Base-by-base conservation (phyloP, 306 rosid genomes). In the Inga laurina region DNA sequence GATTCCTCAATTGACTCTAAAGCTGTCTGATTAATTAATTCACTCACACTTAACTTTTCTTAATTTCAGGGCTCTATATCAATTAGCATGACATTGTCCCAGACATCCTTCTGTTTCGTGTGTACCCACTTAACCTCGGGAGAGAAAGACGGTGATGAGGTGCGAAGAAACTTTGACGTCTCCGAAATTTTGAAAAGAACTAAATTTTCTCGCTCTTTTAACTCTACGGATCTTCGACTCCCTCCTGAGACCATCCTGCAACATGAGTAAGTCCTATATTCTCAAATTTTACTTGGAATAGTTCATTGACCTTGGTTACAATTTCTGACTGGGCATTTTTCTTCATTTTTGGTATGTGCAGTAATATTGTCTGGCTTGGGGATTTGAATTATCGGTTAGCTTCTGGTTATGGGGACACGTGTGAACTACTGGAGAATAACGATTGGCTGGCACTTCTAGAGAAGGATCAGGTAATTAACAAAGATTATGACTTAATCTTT, bases 41-140 rank as follows among this genome's bases (percentile, higher is more conserved):
- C 43, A 65, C 11, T 65, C 10, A 65, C 35, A 24, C 37, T 27
- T 65, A 1, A 4, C n/a, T 57, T 56, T 78, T 0, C 0, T 59
- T 39, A 24, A 19, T 82, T 45, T 65, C 80, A 96, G 99, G 99
- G 99, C 57, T 92, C 99, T 7, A 84, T 90, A 76, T 94, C 99
- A 32, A 91, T 94, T 21, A 92, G 98, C 88, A 89, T 96, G 97
- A 91, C 91, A 51, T 81, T 96, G 84, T 78, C 89, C 70, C 74
- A 81, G 30, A 87, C 95, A 19, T 86, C 87, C 1, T 91, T 96
- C 62, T 96, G 99, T 88, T 96, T 96, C 46, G 98, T 96, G 5
- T 94, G 99, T 78, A 89, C 99, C 62, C 99, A 96, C 82, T 87
- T 96, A 37, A 88, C 97, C 8, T 96, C 99, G 2, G 99, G 99